Evolutionary conservation across 2,329 filamentous ascomycete species (phyloP), one percentile per base, ranked within the genome.

Genomic region (Fusarium nodosum): DNA sequence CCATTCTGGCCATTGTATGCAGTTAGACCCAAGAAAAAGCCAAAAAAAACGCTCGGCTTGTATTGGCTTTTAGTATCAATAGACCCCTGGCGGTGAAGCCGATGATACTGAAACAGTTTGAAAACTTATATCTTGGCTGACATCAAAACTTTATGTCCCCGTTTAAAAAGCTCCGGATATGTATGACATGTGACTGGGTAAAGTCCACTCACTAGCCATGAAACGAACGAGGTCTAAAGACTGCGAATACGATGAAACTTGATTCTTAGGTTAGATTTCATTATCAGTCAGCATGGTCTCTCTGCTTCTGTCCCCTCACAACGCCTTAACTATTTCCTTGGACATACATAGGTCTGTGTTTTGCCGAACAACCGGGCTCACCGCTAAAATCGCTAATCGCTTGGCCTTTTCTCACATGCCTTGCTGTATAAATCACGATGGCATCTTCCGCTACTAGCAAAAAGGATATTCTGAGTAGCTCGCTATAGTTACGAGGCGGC

Each of bases 81-180:
- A 51, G 22, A 12, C 34, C 36, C 22, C 47, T 50, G 55, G 36
- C 62, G 61, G 62, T 31, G 61, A 45, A 39, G 54, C 61, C 61
- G 61, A 33, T 7, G 20, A 31, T 11, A 28, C n/a, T 65, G 42
- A 38, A 57, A 48, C 51, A 34, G 51, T 28, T 20, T 26, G 33
- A 33, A 38, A 46, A 15, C 22, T 33, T 54, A 28, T 42, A 24
- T 55, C 47, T 60, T 65, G 36, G 61, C 47, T 60, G 41, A 42
- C 42, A 60, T 66, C 42, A 55, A 45, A 20, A 45, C 47, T 45
- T 39, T 26, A 11, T 4, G 16, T 13, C n/a, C 15, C 33, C 33
- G 11, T 36, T 33, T 11, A 28, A 30, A 11, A 31, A 20, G 46
- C 30, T 54, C 36, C 10, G 4, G 10, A 22, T 31, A 36, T 31